Evolutionary conservation across 1,284 basidiomycete species (phyloP).

Genomic region (Moesziomyces antarcticus): DNA sequence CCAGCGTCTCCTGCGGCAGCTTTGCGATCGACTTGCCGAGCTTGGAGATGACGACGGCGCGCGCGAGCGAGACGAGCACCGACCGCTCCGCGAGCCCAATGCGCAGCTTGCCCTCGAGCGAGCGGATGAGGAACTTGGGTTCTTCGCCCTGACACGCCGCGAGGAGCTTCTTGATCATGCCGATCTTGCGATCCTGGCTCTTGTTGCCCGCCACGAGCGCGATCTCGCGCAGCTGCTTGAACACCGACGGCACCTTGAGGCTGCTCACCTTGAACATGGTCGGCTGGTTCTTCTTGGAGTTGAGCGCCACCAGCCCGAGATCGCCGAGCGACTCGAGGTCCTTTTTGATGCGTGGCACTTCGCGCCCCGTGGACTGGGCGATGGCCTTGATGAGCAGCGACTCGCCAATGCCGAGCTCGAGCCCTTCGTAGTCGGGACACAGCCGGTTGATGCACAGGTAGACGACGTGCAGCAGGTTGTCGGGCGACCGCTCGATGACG

Average conservation of each 20-base stretch:
- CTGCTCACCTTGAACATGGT: slow-evolving; percentile 94
- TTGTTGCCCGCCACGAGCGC: slow-evolving; percentile 80
- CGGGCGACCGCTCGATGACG: slow-evolving; percentile 83
- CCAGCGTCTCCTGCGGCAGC: slow-evolving; percentile 77
- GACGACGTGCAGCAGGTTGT: slow-evolving; percentile 84
- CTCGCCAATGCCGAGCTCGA: slow-evolving; percentile 97
- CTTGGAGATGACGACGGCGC: slow-evolving; percentile 54
- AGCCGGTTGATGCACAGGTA: slow-evolving; percentile 98
- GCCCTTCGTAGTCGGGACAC: slow-evolving; percentile 93
- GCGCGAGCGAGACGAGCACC: slow-evolving; percentile 68
- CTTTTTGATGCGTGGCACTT: slow-evolving; percentile 82
- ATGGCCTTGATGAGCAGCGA: slow-evolving; percentile 95
- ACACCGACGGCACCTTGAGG: slow-evolving; percentile 84
- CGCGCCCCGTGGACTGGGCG: slow-evolving; percentile 90
- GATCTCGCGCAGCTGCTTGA: slow-evolving; percentile 55
- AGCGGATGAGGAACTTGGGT: slow-evolving; percentile 95
- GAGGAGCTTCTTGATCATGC: slow-evolving; percentile 92
- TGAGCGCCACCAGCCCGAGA: slow-evolving; percentile 91
- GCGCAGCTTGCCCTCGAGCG: slow-evolving; percentile 94
- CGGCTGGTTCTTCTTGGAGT: slow-evolving; percentile 91
- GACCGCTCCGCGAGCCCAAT: slow-evolving; percentile 97
- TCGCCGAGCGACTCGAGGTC: slow-evolving; percentile 95
- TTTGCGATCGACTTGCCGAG: slow-evolving; percentile 71
- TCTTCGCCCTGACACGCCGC: slow-evolving; percentile 87
- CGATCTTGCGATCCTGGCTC: slow-evolving; percentile 78